Base-by-base conservation (phyloP, 192 early-diverging fungal genomes). In the Dispira simplex region DNA sequence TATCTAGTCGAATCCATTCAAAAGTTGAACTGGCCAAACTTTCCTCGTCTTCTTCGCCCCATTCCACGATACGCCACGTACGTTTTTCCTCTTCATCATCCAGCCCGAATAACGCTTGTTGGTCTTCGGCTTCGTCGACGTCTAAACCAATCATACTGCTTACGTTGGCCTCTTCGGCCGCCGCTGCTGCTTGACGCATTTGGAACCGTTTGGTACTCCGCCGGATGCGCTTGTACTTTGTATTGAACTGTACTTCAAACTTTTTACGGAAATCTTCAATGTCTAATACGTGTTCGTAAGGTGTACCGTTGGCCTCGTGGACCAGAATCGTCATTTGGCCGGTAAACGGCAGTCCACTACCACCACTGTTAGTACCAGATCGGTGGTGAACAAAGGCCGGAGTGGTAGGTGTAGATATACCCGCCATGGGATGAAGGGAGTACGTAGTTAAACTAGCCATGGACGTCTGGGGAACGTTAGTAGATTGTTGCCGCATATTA, bases 1-100 rank as follows among this genome's bases (percentile, higher is more conserved):
- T 88, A 68, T 99, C 95, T 57, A 97, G 70, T 43, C 93, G 81
- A 73, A 99, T 93, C 91, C 93, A 97, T 66, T 99, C 97, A 45
- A 98, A 91, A n/a, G 72, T 79, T 0, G 72, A 69, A 59, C 77
- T 76, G 18, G 75, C 73, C 68, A 81, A 48, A 21, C 77, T 81
- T 60, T 87, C 79, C 46, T 88, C 84, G 67, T 89, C 88, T 23
- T 82, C 87, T 65, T 87, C 85, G 64, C 85, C 87, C 85, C 87
- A 89, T 71, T 89, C 86, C 13, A 81, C 75, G 11, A 86, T 74
- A 8, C 81, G 75, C 86, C 89, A 88, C 54, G 84, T 82, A 46
- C 82, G 78, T 58, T 85, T 81, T 56, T 82, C 77, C 21, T 69
- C 72, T 25, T 79, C 81, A 46, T 83, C 70, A 60, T 86, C 82